A percentile compares a stretch with the other conserved stretches of the same genome.
phyloP scores from a whole-genome alignment of 129 eudicot species.

The Chrysanthemum seticuspe region DNA sequence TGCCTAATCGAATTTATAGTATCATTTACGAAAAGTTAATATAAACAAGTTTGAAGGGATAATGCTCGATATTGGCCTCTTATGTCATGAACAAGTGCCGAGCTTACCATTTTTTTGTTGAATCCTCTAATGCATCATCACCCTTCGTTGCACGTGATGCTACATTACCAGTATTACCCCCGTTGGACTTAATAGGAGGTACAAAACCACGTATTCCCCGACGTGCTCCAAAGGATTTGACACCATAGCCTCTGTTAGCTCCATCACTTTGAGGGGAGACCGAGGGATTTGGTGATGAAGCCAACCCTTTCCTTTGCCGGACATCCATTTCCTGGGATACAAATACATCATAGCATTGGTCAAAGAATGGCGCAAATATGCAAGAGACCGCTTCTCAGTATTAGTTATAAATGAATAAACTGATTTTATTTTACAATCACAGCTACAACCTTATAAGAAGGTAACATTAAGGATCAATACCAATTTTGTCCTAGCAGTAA shows the following conservation, averaged over 20 bases:
- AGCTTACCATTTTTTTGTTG: conserved; percentile 82
- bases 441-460: not conserved
- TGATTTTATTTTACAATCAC: not conserved
- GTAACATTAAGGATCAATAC: conserved; percentile 36
- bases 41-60: not conserved
- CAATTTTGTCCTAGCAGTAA: conserved; percentile 93
- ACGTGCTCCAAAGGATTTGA: conserved; percentile 73
- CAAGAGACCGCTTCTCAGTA: not conserved
- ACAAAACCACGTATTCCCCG: conserved; percentile 96
- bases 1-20: not conserved
- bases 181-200: conserved; percentile 81
- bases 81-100: conserved; percentile 11
- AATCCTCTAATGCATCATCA: conserved; percentile 81
- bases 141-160: conserved; percentile 74
- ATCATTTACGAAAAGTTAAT: not conserved
- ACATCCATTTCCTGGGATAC: conserved; percentile 76
- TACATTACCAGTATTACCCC: conserved; percentile 65
- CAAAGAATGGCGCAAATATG: conserved; percentile 11
- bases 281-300: conserved; percentile 73
- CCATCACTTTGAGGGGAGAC: conserved; percentile 77
- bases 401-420: not conserved
- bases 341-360: conserved; percentile 12
- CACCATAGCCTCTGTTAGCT: conserved; percentile 54
- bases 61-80: conserved; percentile 4
- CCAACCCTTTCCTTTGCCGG: conserved; percentile 64